These are phyloP conservation scores for Penicillium malachiteum DNA, from an alignment of 495 filamentous ascomycete species.

Conservation along the genomic window DNA sequence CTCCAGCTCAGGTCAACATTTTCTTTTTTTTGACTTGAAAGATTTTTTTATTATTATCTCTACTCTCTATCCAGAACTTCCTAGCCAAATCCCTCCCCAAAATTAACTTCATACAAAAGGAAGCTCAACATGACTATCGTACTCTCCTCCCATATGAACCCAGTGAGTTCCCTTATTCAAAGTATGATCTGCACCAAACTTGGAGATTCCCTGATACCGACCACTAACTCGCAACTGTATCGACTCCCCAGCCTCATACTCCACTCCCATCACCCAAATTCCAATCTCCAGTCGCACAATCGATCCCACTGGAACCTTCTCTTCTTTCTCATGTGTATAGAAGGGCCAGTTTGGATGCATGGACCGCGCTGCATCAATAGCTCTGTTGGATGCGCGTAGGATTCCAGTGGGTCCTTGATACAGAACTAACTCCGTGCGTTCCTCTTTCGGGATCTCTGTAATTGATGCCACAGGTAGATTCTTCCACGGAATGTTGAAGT, in stretches of 20 bases:
- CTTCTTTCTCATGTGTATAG: conserved; percentile 10
- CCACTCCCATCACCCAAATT: conserved; percentile 19
- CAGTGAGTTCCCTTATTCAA: conserved; percentile 7
- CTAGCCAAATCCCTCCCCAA: too few relatives aligned
- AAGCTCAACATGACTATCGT: conserved; percentile 12
- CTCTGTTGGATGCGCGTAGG: conserved; percentile 18
- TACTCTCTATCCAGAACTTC: too few relatives aligned
- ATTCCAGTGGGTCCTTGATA: conserved; percentile 17
- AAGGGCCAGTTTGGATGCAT: conserved; percentile 20
- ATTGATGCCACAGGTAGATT: conserved; percentile 9
- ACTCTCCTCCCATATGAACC: conserved; percentile 12
- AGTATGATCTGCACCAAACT: conserved; percentile 12
- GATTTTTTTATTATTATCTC: too few relatives aligned
- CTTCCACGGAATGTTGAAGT: conserved; percentile 27
- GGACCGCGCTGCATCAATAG: conserved; percentile 13
- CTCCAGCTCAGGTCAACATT: too few relatives aligned
- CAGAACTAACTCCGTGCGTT: conserved; percentile 8
- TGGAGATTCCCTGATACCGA: conserved; percentile 11
- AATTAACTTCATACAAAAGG: conserved; percentile 2
- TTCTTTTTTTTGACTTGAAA: too few relatives aligned
- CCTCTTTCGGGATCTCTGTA: conserved; percentile 9
- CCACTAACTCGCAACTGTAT: conserved; percentile 11
- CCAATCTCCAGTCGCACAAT: conserved; percentile 20
- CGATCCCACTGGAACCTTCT: conserved; percentile 8
- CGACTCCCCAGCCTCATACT: conserved; percentile 13